A percentile compares a stretch with the other conserved stretches of the same genome.
Evolutionary conservation across 2,329 filamentous ascomycete species (phyloP).

Genomic region (Rutstroemia sp.): DNA sequence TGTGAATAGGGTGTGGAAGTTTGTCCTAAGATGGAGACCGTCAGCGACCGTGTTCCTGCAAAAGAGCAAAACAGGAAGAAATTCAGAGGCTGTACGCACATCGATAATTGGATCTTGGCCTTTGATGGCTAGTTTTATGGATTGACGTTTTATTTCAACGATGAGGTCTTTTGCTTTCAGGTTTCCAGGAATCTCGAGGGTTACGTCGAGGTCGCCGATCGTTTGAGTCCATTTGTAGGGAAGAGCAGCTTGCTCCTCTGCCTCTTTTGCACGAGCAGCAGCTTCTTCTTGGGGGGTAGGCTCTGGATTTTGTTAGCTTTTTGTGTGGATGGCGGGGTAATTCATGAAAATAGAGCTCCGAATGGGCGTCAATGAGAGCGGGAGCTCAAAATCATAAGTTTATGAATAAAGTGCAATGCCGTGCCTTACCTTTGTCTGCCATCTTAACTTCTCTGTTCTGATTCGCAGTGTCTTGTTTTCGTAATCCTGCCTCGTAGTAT

Average conservation of each 20-base stretch:
- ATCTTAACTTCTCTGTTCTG: conserved; percentile 13
- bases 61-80: not conserved
- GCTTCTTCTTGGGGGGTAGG: conserved; percentile 44
- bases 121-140: conserved; percentile 75
- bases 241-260: conserved; percentile 79
- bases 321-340: conserved; percentile 2
- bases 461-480: not conserved
- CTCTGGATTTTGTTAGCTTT: conserved; percentile 17
- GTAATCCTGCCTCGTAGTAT: not conserved
- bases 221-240: conserved; percentile 98
- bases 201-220: conserved; percentile 80
- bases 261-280: conserved; percentile 61
- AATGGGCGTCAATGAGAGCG: not conserved
- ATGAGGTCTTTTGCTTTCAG: conserved; percentile 78
- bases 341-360: not conserved
- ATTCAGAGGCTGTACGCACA: conserved; percentile 39
- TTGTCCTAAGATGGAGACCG: conserved; percentile 54
- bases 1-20: conserved; percentile 68
- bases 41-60: not conserved
- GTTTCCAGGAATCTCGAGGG: conserved; percentile 69
- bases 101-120: conserved; percentile 79
- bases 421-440: conserved; percentile 21
- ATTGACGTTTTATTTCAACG: conserved; percentile 73
- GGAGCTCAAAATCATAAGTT: not conserved
- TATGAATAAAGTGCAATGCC: not conserved